Evolutionary conservation across 805 yeast species (phyloP).

Genomic region (Suhomyces faveliae): DNA sequence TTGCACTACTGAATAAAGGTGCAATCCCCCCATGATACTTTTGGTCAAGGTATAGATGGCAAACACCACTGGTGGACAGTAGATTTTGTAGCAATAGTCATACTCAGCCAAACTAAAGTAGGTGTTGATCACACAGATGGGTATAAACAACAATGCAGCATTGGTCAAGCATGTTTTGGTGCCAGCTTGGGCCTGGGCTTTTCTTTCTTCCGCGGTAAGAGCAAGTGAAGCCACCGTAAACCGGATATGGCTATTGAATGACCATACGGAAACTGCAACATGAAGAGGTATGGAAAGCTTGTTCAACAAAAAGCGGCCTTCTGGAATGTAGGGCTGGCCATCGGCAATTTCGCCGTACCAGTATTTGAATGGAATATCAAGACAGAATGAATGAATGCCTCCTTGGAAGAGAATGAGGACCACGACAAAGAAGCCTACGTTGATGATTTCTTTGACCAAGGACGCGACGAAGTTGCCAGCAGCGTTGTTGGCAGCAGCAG

Average conservation of each 20-base stretch:
- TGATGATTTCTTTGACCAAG: not conserved
- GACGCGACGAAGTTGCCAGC: not conserved
- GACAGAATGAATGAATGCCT: not conserved
- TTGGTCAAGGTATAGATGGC: not conserved
- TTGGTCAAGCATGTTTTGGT: not conserved
- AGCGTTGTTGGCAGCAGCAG: no score
- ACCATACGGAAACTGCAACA: slow-evolving; percentile 19
- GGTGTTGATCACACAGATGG: not conserved
- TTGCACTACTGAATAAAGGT: slow-evolving; percentile 12
- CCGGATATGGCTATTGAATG: slow-evolving; percentile 16
- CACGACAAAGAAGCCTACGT: not conserved
- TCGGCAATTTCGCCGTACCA: not conserved
- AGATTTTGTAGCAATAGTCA: not conserved
- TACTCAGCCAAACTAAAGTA: not conserved
- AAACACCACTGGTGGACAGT: not conserved
- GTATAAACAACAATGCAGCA: not conserved
- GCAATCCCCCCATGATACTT: not conserved
- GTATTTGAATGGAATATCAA: slow-evolving; percentile 20
- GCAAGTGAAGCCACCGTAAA: not conserved
- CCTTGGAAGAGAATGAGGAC: not conserved
- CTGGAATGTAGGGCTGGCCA: not conserved
- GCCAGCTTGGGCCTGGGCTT: not conserved
- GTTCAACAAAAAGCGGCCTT: not conserved
- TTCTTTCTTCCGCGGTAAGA: not conserved
- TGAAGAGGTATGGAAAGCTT: slow-evolving; percentile 11